These are phyloP conservation scores for Dendrobium huoshanense DNA, from an alignment of 106 monocot genomes.

Conservation along the genomic window DNA sequence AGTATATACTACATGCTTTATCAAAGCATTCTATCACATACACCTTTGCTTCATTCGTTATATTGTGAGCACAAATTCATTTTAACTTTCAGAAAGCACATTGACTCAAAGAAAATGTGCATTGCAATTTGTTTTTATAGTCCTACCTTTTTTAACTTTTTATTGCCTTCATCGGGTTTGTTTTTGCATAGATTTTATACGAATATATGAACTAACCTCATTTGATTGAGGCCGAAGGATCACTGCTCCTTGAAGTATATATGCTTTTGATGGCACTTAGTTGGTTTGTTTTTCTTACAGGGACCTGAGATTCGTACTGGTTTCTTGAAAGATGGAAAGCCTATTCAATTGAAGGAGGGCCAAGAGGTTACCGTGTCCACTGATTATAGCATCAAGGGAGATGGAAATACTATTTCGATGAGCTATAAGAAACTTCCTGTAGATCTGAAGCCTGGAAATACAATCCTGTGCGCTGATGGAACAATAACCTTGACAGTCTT, in stretches of 20 bases:
- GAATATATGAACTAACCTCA: neutral
- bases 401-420: conserved; percentile 70
- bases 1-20: neutral
- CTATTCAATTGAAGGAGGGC: conserved; percentile 70
- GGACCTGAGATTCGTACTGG: conserved; percentile 97
- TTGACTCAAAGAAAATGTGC: neutral
- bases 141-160: neutral
- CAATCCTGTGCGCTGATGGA: conserved; percentile 80
- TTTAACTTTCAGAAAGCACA: neutral
- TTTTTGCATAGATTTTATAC: neutral
- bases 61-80: neutral
- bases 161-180: neutral
- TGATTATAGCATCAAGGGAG: conserved; percentile 76
- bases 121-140: neutral
- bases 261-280: neutral
- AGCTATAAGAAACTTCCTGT: conserved; percentile 90
- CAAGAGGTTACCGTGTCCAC: conserved; percentile 80
- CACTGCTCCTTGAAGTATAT: neutral
- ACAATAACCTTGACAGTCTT: conserved; percentile 75
- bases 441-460: conserved; percentile 77
- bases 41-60: too few species aligned
- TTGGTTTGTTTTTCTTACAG: conserved; percentile 12
- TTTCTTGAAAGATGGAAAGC: conserved; percentile 83
- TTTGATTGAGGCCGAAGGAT: neutral
- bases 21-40: neutral